Conservation (phyloP, 192 early-diverging fungal genomes). For the Globomyces pollinis-pini region DNA sequence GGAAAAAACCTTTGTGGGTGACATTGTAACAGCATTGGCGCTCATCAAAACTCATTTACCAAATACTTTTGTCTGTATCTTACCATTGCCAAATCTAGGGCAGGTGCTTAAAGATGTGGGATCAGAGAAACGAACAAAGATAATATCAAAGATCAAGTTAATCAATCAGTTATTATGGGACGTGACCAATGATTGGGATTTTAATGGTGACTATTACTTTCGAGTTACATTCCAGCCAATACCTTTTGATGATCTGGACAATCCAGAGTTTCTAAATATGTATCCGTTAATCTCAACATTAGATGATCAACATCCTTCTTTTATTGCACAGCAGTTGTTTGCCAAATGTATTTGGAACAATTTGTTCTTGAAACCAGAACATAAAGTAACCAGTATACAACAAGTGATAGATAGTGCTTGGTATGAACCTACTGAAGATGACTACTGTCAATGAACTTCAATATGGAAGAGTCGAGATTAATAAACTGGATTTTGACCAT, state of each 20-base stretch:
- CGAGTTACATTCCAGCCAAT: not conserved
- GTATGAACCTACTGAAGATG: not conserved
- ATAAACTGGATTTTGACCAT: too few relatives aligned
- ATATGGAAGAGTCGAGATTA: too few relatives aligned
- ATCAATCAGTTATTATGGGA: not conserved
- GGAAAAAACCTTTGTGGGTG: too few relatives aligned
- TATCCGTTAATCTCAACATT: not conserved
- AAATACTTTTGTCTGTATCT: too few relatives aligned
- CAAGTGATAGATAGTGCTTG: not conserved
- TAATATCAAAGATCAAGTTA: not conserved
- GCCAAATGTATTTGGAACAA: conserved; percentile 11
- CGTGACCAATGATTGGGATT: not conserved
- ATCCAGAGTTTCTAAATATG: not conserved
- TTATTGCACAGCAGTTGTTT: conserved; percentile 12
- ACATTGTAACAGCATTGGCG: too few relatives aligned
- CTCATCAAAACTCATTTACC: too few relatives aligned
- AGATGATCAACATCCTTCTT: conserved; percentile 9
- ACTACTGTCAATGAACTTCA: too few relatives aligned
- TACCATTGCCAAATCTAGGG: too few relatives aligned
- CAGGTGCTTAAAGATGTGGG: too few relatives aligned
- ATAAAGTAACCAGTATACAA: not conserved
- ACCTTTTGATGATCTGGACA: conserved; percentile 1
- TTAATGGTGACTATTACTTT: conserved; percentile 3
- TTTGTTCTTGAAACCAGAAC: not conserved
- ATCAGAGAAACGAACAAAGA: conserved; percentile 1